Base-by-base conservation (phyloP, 129 eudicot genomes). In the Erigeron canadensis region DNA sequence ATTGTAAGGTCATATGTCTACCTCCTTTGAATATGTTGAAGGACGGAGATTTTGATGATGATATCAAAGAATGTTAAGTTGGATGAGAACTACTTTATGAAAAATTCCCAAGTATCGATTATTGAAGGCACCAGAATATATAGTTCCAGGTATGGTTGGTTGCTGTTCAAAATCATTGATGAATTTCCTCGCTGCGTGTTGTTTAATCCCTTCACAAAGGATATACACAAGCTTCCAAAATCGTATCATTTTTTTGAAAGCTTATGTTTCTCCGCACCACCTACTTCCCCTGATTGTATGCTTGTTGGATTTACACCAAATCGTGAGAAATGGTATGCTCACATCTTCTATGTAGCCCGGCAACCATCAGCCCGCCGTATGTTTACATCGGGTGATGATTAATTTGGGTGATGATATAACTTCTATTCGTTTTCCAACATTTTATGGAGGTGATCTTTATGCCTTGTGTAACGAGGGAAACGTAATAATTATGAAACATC, bases 61-160 rank as follows among this genome's bases (percentile, higher is more conserved):
- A 23, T 2, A 23, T 23, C 34, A 23, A 23, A 23, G 1, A 23
- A 23, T 23, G 1, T 23, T 23, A n/a, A n/a, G 34, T 23, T 23
- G 10, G 63, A 43, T 18, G 62, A 28, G 48, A 16, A 22, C 8
- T 51, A 63, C n/a, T 53, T 34, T 19, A 48, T 58, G 46, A 71
- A 62, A 34, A 59, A 8, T 5, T 38, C 43, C 8, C 21, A 12
- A 46, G 62, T 40, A 5, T 5, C 13, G 42, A 11, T 53, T 21
- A 6, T 22, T 22, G 1, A 45, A 0, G 7, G 10, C 10, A 23
- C 1, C 2, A 2, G 4, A n/a, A 53, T 50, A 10, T 28, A 51
- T 12, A 65, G 42, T 50, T 72, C 63, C 78, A 79, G 63, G 54
- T 47, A 2, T 47, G 54, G 54, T 1, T 47, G 54, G 54, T 47